A percentile compares a stretch with the other conserved stretches of the same genome.
These are phyloP conservation scores for Apiospora malaysiana DNA, from an alignment of 2,329 filamentous ascomycete species.

Conservation along the genomic window DNA sequence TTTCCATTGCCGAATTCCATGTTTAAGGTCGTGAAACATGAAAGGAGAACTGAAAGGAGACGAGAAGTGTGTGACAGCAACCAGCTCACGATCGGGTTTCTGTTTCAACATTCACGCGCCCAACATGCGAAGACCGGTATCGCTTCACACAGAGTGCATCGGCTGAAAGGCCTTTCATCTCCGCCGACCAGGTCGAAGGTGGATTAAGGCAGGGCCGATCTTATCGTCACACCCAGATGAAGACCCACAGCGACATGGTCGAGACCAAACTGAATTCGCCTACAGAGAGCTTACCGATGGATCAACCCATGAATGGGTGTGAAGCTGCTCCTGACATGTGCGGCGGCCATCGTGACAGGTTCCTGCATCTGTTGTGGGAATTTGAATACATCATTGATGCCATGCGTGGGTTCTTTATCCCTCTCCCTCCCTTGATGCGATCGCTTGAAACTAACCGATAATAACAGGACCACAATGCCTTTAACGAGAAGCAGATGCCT, in stretches of 20 bases:
- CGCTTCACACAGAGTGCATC: background rate
- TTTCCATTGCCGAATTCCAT: background rate
- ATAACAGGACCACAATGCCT: too few relatives aligned
- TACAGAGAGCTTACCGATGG: background rate
- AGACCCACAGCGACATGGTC: background rate
- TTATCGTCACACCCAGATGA: background rate
- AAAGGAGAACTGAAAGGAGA: background rate
- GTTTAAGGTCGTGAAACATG: background rate
- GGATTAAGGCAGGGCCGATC: background rate
- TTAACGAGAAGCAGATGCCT: too few relatives aligned
- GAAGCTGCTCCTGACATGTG: too few relatives aligned
- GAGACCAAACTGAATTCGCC: background rate
- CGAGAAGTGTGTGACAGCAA: background rate
- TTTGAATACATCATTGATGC: too few relatives aligned
- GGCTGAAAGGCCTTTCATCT: background rate
- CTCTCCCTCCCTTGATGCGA: too few relatives aligned
- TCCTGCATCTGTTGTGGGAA: too few relatives aligned
- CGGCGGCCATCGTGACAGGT: too few relatives aligned
- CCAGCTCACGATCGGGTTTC: background rate
- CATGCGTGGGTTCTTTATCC: too few relatives aligned
- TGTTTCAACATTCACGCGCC: background rate
- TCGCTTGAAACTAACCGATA: too few relatives aligned
- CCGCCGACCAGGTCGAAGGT: background rate
- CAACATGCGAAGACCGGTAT: background rate
- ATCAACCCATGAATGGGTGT: too few relatives aligned